Evolutionary conservation across 495 filamentous ascomycete species (phyloP).

Genomic region (Podospora anserina): DNA sequence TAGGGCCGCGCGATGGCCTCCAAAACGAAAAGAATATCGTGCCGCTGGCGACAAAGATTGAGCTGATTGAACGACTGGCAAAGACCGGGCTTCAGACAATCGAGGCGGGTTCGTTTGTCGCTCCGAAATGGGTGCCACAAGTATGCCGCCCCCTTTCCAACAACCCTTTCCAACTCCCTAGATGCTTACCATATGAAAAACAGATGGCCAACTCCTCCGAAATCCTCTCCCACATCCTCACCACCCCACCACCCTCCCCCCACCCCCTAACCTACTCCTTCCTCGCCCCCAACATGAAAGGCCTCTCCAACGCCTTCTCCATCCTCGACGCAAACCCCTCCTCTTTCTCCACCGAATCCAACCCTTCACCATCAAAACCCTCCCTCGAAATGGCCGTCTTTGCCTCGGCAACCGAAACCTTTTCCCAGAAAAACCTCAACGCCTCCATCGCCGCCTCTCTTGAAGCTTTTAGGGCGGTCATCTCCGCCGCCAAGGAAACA

Average conservation of each 20-base stretch:
- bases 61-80: slow-evolving; percentile 76
- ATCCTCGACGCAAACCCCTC: slow-evolving; percentile 40
- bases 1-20: slow-evolving; percentile 88
- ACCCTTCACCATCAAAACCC: slow-evolving; percentile 32
- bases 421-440: slow-evolving; percentile 89
- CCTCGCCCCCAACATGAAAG: slow-evolving; percentile 85
- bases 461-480: slow-evolving; percentile 69
- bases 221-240: slow-evolving; percentile 72
- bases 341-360: slow-evolving; percentile 38
- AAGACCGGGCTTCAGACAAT: slow-evolving; percentile 81
- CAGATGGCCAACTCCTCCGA: slow-evolving; percentile 91
- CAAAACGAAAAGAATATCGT: slow-evolving; percentile 93
- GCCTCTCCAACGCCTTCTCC: slow-evolving; percentile 56
- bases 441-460: slow-evolving; percentile 81
- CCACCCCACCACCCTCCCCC: slow-evolving; percentile 61
- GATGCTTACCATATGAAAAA: slow-evolving; percentile 4
- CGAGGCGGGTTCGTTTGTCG: slow-evolving; percentile 92
- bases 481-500: slow-evolving; percentile 63
- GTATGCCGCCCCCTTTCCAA: slow-evolving; percentile 41
- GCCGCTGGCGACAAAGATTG: slow-evolving; percentile 76
- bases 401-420: slow-evolving; percentile 85
- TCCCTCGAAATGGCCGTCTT: slow-evolving; percentile 83
- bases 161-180: slow-evolving; percentile 3
- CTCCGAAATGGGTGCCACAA: slow-evolving; percentile 98
- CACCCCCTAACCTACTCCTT: slow-evolving; percentile 82